Base-by-base conservation (phyloP, 331 rosid genomes). In the Arachis monticola region DNA sequence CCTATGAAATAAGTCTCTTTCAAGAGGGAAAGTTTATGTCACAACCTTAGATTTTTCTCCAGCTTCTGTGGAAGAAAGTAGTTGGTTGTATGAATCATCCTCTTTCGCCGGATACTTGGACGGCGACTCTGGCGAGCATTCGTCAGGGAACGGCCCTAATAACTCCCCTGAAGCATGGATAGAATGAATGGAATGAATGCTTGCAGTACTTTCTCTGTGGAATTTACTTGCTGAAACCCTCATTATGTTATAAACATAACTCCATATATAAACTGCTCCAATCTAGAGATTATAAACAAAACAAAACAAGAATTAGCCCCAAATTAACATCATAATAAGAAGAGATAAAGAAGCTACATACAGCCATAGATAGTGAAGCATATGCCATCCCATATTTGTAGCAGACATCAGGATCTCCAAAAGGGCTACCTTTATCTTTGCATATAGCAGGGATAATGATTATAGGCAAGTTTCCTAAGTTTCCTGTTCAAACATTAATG, bases 341-440 rank as follows among this genome's bases (percentile, higher is more conserved):
- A 32, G 2, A 63, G 30, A 31, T 32, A 58, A 76, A 56, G 59
- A 80, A 63, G 75, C 63, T 61, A 79, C 88, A 53, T 47, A 88
- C 98, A 27, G 98, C 98, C 97, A 91, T 87, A 57, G 98, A 93
- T 77, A 93, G 96, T 13, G 97, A 91, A 83, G 85, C 91, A 81
- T 93, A 93, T 67, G 92, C 92, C 92, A 89, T 74, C 38, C 96
- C 98, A 60, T 82, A 79, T 40, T 85, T 73, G 75, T 87, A 52
- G 81, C 97, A 93, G 10, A 77, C 78, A 46, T 79, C 88, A 50
- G 97, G 69, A 10, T 61, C 93, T 65, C 97, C 98, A 78, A 93
- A 91, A 10, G 98, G 98, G 74, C 90, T 89, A 57, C 88, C 96
- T 82, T 89, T 89, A 76, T 93, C 96, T 85, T 82, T 84, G 65